phyloP scores from a whole-genome alignment of 2,329 filamentous ascomycete genomes.

The Diaporthe destruens region DNA sequence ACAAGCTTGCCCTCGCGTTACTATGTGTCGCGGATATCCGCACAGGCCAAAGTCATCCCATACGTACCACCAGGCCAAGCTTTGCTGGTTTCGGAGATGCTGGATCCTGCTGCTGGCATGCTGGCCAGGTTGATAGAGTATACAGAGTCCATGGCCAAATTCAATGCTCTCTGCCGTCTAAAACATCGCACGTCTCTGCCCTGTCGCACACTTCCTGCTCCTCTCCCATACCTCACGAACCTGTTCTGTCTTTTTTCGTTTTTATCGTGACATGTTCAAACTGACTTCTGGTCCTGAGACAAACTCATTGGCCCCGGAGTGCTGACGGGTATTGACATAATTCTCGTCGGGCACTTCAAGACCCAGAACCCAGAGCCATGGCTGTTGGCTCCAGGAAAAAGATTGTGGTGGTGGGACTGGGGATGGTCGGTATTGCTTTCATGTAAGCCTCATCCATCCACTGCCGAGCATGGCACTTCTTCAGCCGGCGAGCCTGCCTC shows the following conservation, averaged over 20 bases:
- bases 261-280: not conserved
- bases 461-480: too few relatives aligned
- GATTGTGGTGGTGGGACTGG: conserved; percentile 86
- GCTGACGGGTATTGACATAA: not conserved
- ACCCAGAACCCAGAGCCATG: conserved; percentile 50
- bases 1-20: not conserved
- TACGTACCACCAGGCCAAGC: not conserved
- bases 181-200: not conserved
- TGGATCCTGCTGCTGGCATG: conserved; percentile 10
- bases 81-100: conserved; percentile 33
- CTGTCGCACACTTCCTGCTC: not conserved
- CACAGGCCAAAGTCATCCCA: conserved; percentile 22
- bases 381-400: conserved; percentile 65
- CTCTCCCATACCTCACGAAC: not conserved
- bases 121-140: not conserved
- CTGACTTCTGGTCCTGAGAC: too few relatives aligned
- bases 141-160: not conserved
- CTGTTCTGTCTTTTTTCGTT: not conserved
- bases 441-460: conserved; percentile 70
- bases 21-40: conserved; percentile 17
- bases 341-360: not conserved
- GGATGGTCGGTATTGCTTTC: conserved; percentile 92
- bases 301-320: not conserved
- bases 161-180: conserved; percentile 19
- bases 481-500: not conserved